phyloP scores from a whole-genome alignment of 441 rosid genomes.

The Hypseocharis bilobata region DNA sequence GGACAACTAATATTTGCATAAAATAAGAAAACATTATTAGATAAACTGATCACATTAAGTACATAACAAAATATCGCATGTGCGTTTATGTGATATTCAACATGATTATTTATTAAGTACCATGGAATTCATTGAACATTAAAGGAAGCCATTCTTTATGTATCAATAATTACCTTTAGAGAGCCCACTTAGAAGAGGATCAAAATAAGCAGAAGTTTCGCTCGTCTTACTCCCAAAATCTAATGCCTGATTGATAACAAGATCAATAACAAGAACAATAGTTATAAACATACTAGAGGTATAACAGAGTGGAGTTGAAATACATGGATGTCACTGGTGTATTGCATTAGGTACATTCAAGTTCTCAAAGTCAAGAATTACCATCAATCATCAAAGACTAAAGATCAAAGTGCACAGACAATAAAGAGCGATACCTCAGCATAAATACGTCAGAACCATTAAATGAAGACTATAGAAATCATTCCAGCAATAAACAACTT shows the following conservation, averaged over 20 bases:
- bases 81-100: not conserved
- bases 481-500: not conserved
- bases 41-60: no score
- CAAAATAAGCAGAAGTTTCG: conserved; percentile 33
- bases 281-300: conserved; percentile 9
- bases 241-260: conserved; percentile 45
- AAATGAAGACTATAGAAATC: not conserved
- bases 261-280: conserved; percentile 22
- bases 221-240: conserved; percentile 35
- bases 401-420: not conserved
- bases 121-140: not conserved
- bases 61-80: no score
- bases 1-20: not conserved
- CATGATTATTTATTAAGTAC: not conserved
- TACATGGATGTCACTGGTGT: no score
- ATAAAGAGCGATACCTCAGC: no score
- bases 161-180: conserved; percentile 46
- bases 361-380: not conserved
- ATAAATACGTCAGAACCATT: not conserved
- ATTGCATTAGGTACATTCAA: not conserved
- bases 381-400: not conserved
- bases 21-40: not conserved
- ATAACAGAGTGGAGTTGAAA: no score
- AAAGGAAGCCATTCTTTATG: not conserved
- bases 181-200: conserved; percentile 63